A percentile compares a stretch with the other conserved stretches of the same genome.
Evolutionary conservation across 164 flowering plant genomes (phyloP).

Genomic region (Kingdonia uniflora): DNA sequence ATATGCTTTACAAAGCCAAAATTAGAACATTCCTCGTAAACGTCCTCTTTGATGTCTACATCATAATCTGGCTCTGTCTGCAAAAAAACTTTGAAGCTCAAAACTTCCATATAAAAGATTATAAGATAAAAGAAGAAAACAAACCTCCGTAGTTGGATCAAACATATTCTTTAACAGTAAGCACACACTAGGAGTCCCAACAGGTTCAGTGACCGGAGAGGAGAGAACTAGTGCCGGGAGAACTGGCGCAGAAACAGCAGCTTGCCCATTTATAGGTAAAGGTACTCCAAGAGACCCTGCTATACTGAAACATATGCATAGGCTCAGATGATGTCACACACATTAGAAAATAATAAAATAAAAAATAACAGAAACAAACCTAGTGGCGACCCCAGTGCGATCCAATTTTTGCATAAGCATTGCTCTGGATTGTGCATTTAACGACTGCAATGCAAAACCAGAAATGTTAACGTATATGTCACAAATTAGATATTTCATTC

Average conservation of each 20-base stretch:
- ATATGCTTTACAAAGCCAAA: conserved; percentile 72
- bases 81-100: conserved; percentile 9
- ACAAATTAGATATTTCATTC: neutral
- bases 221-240: conserved; percentile 27
- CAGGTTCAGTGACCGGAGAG: conserved; percentile 30
- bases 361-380: conserved; percentile 31
- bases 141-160: conserved; percentile 88
- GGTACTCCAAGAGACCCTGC: conserved; percentile 66
- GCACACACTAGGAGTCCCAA: conserved; percentile 71
- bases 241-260: conserved; percentile 28
- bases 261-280: conserved; percentile 37
- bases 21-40: conserved; percentile 83
- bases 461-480: neutral
- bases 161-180: conserved; percentile 82
- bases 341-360: neutral
- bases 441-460: conserved; percentile 38
- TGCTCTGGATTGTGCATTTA: conserved; percentile 93
- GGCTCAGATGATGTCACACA: conserved; percentile 7
- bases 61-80: conserved; percentile 87
- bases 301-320: conserved; percentile 33
- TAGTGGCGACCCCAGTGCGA: conserved; percentile 73
- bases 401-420: conserved; percentile 80
- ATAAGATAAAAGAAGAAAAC: conserved; percentile 9
- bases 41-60: conserved; percentile 77
- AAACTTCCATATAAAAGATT: neutral